Conservation (phyloP, 805 yeast genomes). For the Kluyveromyces aestuarii region DNA sequence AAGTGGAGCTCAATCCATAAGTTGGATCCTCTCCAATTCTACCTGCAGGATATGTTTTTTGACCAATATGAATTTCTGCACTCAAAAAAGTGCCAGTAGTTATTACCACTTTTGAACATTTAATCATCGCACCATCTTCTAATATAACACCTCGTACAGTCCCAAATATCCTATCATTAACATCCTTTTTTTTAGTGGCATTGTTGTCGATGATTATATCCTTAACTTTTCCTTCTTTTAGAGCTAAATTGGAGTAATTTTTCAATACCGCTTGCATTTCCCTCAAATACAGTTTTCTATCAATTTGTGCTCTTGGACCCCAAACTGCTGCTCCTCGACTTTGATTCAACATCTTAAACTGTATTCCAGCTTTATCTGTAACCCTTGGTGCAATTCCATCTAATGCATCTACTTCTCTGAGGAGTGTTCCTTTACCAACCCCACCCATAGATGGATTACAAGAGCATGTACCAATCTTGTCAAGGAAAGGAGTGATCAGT, state of each 20-base stretch:
- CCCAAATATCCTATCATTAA: constrained; percentile 33
- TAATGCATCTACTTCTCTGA: constrained; percentile 90
- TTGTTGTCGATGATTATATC: constrained; percentile 59
- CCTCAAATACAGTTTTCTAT: constrained; percentile 62
- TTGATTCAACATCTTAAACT: constrained; percentile 75
- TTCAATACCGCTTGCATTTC: constrained; percentile 70
- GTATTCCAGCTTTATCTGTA: constrained; percentile 91
- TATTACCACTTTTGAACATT: constrained; percentile 63
- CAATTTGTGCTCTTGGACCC: constrained; percentile 97
- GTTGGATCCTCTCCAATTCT: constrained; percentile 90
- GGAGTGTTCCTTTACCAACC: constrained; percentile 89
- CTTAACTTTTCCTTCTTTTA: constrained; percentile 68
- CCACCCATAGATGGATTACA: constrained; percentile 99
- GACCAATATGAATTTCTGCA: constrained; percentile 91
- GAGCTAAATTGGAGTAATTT: constrained; percentile 42
- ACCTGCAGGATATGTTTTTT: constrained; percentile 76
- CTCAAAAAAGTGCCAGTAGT: constrained; percentile 95
- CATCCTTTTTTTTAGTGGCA: constrained; percentile 3
- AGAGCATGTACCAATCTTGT: constrained; percentile 85
- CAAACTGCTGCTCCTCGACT: constrained; percentile 93
- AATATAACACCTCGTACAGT: constrained; percentile 63
- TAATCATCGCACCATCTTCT: constrained; percentile 52
- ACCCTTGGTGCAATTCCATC: constrained; percentile 85
- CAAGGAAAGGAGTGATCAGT: constrained; percentile 65
- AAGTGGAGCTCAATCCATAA: constrained; percentile 75